These are phyloP conservation scores for Fusarium veterinarium DNA, from an alignment of 2,329 filamentous ascomycete species.

Conservation along the genomic window DNA sequence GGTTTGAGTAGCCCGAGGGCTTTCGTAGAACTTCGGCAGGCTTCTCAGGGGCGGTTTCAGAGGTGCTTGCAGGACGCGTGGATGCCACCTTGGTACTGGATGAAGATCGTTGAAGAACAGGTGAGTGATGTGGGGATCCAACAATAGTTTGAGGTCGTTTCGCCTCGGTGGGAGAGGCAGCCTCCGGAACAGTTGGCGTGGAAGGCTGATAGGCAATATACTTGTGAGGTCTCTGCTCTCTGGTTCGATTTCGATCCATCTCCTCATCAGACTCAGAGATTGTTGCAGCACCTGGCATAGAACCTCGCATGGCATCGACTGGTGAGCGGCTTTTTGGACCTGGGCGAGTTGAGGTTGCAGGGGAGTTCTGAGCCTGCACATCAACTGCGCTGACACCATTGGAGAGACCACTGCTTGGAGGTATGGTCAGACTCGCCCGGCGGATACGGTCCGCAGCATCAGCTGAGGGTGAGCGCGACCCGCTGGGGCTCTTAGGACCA, in stretches of 20 bases:
- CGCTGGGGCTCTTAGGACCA: conserved; percentile 62
- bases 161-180: conserved; percentile 27
- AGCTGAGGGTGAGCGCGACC: conserved; percentile 61
- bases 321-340: conserved; percentile 47
- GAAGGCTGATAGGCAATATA: conserved; percentile 42
- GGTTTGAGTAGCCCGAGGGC: conserved; percentile 39
- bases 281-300: conserved; percentile 46
- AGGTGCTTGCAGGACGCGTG: conserved; percentile 46
- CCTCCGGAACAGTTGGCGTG: conserved; percentile 42
- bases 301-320: conserved; percentile 47
- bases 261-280: conserved; percentile 61
- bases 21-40: conserved; percentile 50
- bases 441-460: conserved; percentile 58
- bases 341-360: conserved; percentile 40
- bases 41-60: conserved; percentile 47
- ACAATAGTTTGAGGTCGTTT: conserved; percentile 35
- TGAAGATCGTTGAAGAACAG: conserved; percentile 36
- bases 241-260: conserved; percentile 26
- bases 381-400: conserved; percentile 54
- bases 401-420: conserved; percentile 53
- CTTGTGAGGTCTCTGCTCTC: conserved; percentile 36
- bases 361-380: conserved; percentile 46
- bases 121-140: conserved; percentile 25
- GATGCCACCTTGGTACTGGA: conserved; percentile 52
- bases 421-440: conserved; percentile 51